These are phyloP conservation scores for Peronosclerospora sorghi DNA, from an alignment of 352 stramenopile genomes.

Conservation along the genomic window DNA sequence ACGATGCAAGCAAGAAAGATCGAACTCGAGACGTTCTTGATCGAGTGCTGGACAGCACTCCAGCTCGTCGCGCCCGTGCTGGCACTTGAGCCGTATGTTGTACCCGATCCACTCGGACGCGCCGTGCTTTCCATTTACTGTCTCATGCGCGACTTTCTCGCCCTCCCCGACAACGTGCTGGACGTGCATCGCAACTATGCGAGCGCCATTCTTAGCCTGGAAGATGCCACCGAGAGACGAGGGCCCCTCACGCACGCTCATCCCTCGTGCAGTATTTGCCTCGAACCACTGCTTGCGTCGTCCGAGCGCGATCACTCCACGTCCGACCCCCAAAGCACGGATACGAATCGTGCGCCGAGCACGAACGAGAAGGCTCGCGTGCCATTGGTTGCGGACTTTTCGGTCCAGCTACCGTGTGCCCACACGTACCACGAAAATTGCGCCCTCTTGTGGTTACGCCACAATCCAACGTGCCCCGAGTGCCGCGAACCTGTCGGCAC, in stretches of 20 bases:
- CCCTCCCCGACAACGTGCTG: slow-evolving; percentile 34
- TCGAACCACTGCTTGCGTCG: slow-evolving; percentile 25
- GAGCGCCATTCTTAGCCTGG: slow-evolving; percentile 42
- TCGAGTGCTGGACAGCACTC: slow-evolving; percentile 32
- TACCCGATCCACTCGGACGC: slow-evolving; percentile 19
- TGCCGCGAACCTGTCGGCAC: slow-evolving; percentile 33
- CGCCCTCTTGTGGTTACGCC: slow-evolving; percentile 51
- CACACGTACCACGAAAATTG: slow-evolving; percentile 60
- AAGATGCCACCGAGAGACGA: slow-evolving; percentile 35
- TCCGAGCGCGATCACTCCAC: neutral
- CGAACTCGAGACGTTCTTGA: slow-evolving; percentile 36
- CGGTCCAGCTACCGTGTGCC: slow-evolving; percentile 35
- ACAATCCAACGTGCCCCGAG: slow-evolving; percentile 46
- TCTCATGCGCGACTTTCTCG: slow-evolving; percentile 43
- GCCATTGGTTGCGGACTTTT: slow-evolving; percentile 10
- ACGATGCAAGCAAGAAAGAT: slow-evolving; percentile 23
- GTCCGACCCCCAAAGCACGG: slow-evolving; percentile 6
- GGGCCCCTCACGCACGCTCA: slow-evolving; percentile 20
- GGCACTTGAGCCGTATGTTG: slow-evolving; percentile 29
- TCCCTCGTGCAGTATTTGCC: slow-evolving; percentile 46
- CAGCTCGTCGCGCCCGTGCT: slow-evolving; percentile 37
- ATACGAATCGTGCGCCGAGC: neutral
- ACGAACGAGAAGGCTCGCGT: too few relatives aligned
- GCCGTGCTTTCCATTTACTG: slow-evolving; percentile 36
- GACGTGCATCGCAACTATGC: slow-evolving; percentile 43